Conservation (phyloP, 495 filamentous ascomycete genomes). For the Margaritispora aquatica region DNA sequence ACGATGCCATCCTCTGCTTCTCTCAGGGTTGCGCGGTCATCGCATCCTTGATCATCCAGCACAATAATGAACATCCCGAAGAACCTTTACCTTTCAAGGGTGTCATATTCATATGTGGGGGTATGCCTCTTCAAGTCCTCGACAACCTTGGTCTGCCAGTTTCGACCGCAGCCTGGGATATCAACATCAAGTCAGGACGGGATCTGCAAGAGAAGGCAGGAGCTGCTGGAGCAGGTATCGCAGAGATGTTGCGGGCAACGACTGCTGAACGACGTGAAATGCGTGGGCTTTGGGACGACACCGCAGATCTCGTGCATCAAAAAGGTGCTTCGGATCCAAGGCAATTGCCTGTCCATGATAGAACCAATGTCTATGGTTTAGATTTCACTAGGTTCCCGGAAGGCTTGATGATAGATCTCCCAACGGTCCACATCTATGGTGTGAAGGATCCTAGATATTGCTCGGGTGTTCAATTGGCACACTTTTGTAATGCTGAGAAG, state of each 20-base stretch:
- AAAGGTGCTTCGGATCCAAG: not conserved
- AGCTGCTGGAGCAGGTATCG: conserved; percentile 25
- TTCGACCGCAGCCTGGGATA: conserved; percentile 32
- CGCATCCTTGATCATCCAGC: conserved; percentile 37
- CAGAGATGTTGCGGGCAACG: no score
- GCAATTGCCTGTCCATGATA: no score
- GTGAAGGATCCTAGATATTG: conserved; percentile 51
- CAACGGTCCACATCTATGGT: conserved; percentile 58
- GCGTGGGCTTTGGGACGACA: conserved; percentile 1
- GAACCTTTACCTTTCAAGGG: conserved; percentile 46
- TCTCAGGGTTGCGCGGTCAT: conserved; percentile 53
- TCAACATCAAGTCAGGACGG: conserved; percentile 27
- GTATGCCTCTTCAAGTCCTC: conserved; percentile 40
- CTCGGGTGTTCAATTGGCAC: conserved; percentile 46
- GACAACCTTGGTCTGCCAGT: conserved; percentile 46
- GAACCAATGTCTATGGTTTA: conserved; percentile 42
- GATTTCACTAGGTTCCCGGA: conserved; percentile 37
- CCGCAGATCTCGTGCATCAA: conserved; percentile 23
- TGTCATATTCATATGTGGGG: conserved; percentile 55
- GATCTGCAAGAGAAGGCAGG: conserved; percentile 25
- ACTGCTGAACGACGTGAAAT: no score
- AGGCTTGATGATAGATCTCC: conserved; percentile 44
- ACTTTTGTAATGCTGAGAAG: conserved; percentile 38
- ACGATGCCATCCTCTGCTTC: conserved; percentile 55
- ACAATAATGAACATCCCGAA: conserved; percentile 27